These are phyloP conservation scores for Camelina neglecta DNA, from an alignment of 345 rosid species.

Conservation along the genomic window DNA sequence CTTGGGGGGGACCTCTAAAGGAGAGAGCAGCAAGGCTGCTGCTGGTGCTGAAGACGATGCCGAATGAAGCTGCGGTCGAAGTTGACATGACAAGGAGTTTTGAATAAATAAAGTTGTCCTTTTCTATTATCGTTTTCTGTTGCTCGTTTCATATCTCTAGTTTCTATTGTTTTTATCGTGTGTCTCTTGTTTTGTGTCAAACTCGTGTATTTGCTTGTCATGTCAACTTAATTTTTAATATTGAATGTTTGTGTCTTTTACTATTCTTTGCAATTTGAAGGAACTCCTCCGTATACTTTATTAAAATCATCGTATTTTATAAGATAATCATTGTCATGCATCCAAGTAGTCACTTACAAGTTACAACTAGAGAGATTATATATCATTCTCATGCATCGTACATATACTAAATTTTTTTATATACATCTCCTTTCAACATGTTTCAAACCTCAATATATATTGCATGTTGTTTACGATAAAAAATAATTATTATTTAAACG, in stretches of 20 bases:
- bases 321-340: not conserved
- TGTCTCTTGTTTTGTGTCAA: not conserved
- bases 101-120: constrained; percentile 2
- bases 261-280: constrained; percentile 12
- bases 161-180: not conserved
- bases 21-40: constrained; percentile 21
- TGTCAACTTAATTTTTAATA: constrained; percentile 5
- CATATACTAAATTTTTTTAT: too few species aligned
- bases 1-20: not conserved
- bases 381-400: constrained; percentile 3
- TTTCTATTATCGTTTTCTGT: constrained; percentile 1
- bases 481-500: not conserved
- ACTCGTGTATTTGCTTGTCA: constrained; percentile 8
- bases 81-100: not conserved
- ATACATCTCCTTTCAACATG: too few species aligned
- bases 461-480: not conserved
- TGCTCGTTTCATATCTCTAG: constrained; percentile 8
- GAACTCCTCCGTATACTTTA: not conserved
- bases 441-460: not conserved
- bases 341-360: not conserved
- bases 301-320: not conserved
- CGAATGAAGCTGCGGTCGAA: constrained; percentile 19
- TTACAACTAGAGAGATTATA: not conserved
- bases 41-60: constrained; percentile 7
- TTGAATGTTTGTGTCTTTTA: constrained; percentile 3